phyloP scores from a whole-genome alignment of 495 filamentous ascomycete species.

The Lasiosphaeria ovina region DNA sequence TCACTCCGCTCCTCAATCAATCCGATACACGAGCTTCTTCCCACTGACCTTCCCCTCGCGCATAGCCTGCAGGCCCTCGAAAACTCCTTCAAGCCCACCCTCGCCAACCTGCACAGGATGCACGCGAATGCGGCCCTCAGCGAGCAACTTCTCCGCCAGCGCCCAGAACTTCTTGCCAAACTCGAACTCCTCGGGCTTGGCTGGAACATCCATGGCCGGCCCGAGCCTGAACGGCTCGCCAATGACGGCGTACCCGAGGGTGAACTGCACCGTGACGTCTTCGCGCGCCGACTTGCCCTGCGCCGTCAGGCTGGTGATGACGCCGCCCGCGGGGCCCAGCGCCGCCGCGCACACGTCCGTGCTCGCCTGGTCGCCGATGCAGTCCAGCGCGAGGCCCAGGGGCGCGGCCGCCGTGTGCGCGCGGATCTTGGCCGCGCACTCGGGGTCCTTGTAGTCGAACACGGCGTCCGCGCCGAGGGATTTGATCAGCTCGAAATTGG shows the following conservation, averaged over 20 bases:
- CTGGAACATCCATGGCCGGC: constrained; percentile 2
- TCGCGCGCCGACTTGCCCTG: neutral
- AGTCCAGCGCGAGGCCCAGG: constrained; percentile 6
- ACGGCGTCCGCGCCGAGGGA: constrained; percentile 6
- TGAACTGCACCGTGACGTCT: neutral
- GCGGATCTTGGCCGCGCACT: constrained; percentile 3
- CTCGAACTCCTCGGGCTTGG: constrained; percentile 33
- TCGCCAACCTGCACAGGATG: constrained; percentile 48
- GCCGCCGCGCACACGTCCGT: constrained; percentile 5
- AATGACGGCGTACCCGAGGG: constrained; percentile 1
- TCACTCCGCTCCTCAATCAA: neutral
- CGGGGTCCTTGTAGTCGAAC: constrained; percentile 10
- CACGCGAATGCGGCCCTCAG: constrained; percentile 45
- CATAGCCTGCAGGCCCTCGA: constrained; percentile 52
- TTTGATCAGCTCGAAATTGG: constrained; percentile 5
- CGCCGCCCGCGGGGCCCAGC: constrained; percentile 1
- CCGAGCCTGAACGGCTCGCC: constrained; percentile 5
- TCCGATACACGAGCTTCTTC: constrained; percentile 51
- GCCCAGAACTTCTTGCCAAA: constrained; percentile 39
- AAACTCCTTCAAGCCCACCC: constrained; percentile 51
- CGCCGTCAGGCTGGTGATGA: constrained; percentile 3
- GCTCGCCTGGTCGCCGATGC: neutral
- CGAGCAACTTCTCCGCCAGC: constrained; percentile 45
- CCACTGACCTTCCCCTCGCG: constrained; percentile 54
- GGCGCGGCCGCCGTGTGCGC: constrained; percentile 1